Evolutionary conservation across 768 basidiomycete species (phyloP), one percentile per base, ranked within the genome.

Genomic region (Lactarius psammicola): DNA sequence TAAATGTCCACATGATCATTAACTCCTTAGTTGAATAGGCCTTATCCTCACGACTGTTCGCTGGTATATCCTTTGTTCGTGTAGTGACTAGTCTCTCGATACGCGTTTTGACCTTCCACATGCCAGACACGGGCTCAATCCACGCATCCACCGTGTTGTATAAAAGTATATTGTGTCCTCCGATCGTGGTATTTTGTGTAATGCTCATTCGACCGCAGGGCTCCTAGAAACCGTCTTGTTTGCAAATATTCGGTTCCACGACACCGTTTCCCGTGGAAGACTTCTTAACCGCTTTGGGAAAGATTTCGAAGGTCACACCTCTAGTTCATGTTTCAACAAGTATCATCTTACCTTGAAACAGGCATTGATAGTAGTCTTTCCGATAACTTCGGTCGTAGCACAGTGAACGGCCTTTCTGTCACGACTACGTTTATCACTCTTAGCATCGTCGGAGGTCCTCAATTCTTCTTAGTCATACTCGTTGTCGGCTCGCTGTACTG

Each of bases 161-260:
- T 76, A 80, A 90, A 73, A 78, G 88, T 88, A 66, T 36, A 64
- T n/a, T 28, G 59, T 26, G 31, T 15, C 9, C 23, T 7, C 6
- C 1, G 2, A 46, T 23, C n/a, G 28, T 18, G 31, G n/a, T 40
- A 23, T 54, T 53, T 58, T 11, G 4, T 30, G 53, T 62, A 57
- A 70, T 20, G 53, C 63, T 68, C 13, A 65, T 42, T 42, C 18
- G 18, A 23, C 30, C 44, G 26, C 26, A 82, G 85, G 80, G 40
- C 80, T 95, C 44, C 78, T 95, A 31, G 89, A 95, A 72, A 75
- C 87, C 0, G 87, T 96, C 3, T 78, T 97, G 1, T 95, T 95
- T 71, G 92, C 94, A 9, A 85, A 92, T 55, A 87, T 96, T 63
- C 85, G 94, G 49, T 96, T 97, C 81, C 95, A 96, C 70, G 95